These are phyloP conservation scores for Begonia loranthoides DNA, from an alignment of 306 rosid genomes.

Conservation along the genomic window DNA sequence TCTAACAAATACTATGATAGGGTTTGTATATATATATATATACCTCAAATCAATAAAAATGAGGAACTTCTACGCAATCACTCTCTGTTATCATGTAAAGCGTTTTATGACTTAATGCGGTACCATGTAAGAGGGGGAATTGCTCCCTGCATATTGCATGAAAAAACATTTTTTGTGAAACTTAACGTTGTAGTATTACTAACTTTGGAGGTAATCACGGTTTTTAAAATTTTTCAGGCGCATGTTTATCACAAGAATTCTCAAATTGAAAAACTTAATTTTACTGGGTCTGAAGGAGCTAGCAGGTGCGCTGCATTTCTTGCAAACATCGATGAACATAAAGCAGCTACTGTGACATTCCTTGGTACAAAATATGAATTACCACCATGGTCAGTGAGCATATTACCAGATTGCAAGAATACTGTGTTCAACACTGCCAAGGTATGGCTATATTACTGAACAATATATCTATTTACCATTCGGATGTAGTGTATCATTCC, in stretches of 20 bases:
- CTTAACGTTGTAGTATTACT: slow-evolving; percentile 6
- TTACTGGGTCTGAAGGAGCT: slow-evolving; percentile 20
- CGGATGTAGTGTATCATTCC: not conserved
- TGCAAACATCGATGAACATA: slow-evolving; percentile 77
- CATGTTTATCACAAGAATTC: slow-evolving; percentile 38
- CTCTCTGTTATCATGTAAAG: not conserved
- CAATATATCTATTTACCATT: not conserved
- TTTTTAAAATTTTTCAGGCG: slow-evolving; percentile 40
- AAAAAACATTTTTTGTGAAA: not conserved
- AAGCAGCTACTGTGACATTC: slow-evolving; percentile 50
- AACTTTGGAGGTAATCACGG: not conserved
- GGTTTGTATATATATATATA: too few relatives aligned
- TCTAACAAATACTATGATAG: too few relatives aligned
- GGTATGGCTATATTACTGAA: slow-evolving; percentile 35
- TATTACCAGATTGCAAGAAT: slow-evolving; percentile 84
- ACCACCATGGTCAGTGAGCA: slow-evolving; percentile 97
- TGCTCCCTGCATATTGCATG: not conserved
- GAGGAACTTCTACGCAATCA: too few relatives aligned
- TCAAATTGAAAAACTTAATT: slow-evolving; percentile 23
- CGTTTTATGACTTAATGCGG: not conserved
- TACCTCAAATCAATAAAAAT: too few relatives aligned
- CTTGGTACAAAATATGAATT: slow-evolving; percentile 56
- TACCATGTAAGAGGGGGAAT: not conserved
- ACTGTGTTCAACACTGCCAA: slow-evolving; percentile 76
- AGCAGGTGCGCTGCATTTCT: slow-evolving; percentile 75